Evolutionary conservation across 345 rosid genomes (phyloP).

Genomic region (Ricinus communis): DNA sequence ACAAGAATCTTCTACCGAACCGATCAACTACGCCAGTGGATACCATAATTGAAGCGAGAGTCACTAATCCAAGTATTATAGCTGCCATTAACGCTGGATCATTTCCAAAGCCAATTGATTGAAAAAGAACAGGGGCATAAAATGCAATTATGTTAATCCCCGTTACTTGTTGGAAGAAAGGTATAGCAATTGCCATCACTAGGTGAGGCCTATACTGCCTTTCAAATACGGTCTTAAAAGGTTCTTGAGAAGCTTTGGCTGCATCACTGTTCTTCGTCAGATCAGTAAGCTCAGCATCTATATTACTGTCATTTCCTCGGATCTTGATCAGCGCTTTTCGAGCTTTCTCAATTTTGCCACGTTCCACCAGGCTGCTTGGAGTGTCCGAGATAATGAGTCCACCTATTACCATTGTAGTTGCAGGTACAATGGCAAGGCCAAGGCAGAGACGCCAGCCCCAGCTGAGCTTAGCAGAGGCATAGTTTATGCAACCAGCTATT

Average conservation of each 20-base stretch:
- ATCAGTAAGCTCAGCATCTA: constrained; percentile 55
- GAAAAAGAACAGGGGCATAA: constrained; percentile 74
- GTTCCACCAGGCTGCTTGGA: constrained; percentile 65
- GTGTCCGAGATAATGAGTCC: constrained; percentile 71
- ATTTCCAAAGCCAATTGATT: constrained; percentile 71
- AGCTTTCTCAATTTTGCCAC: constrained; percentile 60
- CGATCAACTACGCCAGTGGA: constrained; percentile 66
- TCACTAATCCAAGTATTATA: constrained; percentile 65
- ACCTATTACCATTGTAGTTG: constrained; percentile 64
- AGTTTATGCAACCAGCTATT: constrained; percentile 57
- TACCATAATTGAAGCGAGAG: constrained; percentile 52
- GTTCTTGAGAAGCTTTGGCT: constrained; percentile 49
- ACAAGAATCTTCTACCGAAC: constrained; percentile 69
- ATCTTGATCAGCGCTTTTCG: constrained; percentile 44
- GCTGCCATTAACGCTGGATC: constrained; percentile 62
- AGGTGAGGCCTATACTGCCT: constrained; percentile 73
- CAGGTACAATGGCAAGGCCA: constrained; percentile 69
- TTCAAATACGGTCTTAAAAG: constrained; percentile 55
- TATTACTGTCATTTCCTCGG: constrained; percentile 41
- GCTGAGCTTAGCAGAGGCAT: constrained; percentile 44
- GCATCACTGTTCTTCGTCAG: constrained; percentile 47
- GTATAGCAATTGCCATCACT: constrained; percentile 65
- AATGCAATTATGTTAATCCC: constrained; percentile 78
- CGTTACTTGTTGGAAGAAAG: constrained; percentile 73
- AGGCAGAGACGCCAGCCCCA: constrained; percentile 85